Evolutionary conservation across 495 filamentous ascomycete species (phyloP).

Genomic region (Cladorrhinum samala): DNA sequence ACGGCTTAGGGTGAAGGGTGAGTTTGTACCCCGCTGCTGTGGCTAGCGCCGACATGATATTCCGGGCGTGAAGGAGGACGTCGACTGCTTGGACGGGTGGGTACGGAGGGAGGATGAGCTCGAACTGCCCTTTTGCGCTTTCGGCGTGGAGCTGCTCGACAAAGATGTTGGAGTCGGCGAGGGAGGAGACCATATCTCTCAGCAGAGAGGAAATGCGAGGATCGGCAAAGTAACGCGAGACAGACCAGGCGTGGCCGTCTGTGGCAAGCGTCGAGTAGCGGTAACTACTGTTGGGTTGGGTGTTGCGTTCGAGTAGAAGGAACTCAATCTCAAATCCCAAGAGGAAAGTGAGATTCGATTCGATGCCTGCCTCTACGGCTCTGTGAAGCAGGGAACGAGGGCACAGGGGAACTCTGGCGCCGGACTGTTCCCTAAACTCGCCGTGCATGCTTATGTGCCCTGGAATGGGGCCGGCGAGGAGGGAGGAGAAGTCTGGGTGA

Average conservation of each 20-base stretch:
- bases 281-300: conserved; percentile 21
- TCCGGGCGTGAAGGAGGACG: conserved; percentile 63
- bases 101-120: conserved; percentile 65
- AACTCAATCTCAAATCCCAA: conserved; percentile 84
- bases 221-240: conserved; percentile 48
- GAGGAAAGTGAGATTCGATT: conserved; percentile 47
- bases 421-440: conserved; percentile 49
- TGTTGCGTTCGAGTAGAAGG: conserved; percentile 51
- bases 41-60: conserved; percentile 57
- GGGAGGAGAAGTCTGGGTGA: conserved; percentile 53
- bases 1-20: conserved; percentile 74
- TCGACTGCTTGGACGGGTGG: conserved; percentile 66
- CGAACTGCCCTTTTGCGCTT: conserved; percentile 68
- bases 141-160: conserved; percentile 76
- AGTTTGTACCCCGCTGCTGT: conserved; percentile 56
- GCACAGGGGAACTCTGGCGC: conserved; percentile 43
- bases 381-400: conserved; percentile 52
- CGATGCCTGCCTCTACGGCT: conserved; percentile 43
- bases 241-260: conserved; percentile 60
- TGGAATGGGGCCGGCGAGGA: conserved; percentile 48
- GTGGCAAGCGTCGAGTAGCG: conserved; percentile 26
- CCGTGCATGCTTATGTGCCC: conserved; percentile 57
- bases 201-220: conserved; percentile 51
- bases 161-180: conserved; percentile 56
- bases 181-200: conserved; percentile 54